These are phyloP conservation scores for Panicum hallii DNA, from an alignment of 202 grass and related monocot species.

Conservation along the genomic window DNA sequence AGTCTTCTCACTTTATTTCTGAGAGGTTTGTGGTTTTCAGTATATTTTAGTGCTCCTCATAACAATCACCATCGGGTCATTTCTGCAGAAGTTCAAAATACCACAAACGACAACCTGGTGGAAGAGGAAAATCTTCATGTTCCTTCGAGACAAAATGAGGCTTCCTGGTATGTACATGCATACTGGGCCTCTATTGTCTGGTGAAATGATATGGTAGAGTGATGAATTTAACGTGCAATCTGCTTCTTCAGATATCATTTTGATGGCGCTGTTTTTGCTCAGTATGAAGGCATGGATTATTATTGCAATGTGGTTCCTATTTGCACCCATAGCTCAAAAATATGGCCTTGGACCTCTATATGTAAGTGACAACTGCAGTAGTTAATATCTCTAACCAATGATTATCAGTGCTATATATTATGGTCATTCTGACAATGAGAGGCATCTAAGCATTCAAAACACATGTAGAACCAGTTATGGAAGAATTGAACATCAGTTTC, in stretches of 20 bases:
- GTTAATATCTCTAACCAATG: background rate
- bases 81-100: slow-evolving; percentile 67
- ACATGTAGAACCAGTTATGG: background rate
- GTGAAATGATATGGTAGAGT: slow-evolving; percentile 2
- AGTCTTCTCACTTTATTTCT: slow-evolving; percentile 2
- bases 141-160: slow-evolving; percentile 73
- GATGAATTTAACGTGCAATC: slow-evolving; percentile 11
- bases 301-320: slow-evolving; percentile 73
- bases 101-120: slow-evolving; percentile 60
- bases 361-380: slow-evolving; percentile 61
- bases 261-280: slow-evolving; percentile 89
- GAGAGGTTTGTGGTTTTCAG: background rate
- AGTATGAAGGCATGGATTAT: slow-evolving; percentile 78
- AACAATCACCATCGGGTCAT: background rate
- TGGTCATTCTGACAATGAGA: slow-evolving; percentile 2
- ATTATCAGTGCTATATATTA: slow-evolving; percentile 4
- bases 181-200: background rate
- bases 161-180: slow-evolving; percentile 59
- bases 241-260: slow-evolving; percentile 69
- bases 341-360: slow-evolving; percentile 81
- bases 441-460: slow-evolving; percentile 1
- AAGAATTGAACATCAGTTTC: slow-evolving; percentile 7
- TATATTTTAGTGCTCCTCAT: background rate
- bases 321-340: slow-evolving; percentile 83
- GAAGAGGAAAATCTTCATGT: slow-evolving; percentile 67